Conservation (phyloP, 148 eudicot genomes). For the Fagopyrum homotropicum region DNA sequence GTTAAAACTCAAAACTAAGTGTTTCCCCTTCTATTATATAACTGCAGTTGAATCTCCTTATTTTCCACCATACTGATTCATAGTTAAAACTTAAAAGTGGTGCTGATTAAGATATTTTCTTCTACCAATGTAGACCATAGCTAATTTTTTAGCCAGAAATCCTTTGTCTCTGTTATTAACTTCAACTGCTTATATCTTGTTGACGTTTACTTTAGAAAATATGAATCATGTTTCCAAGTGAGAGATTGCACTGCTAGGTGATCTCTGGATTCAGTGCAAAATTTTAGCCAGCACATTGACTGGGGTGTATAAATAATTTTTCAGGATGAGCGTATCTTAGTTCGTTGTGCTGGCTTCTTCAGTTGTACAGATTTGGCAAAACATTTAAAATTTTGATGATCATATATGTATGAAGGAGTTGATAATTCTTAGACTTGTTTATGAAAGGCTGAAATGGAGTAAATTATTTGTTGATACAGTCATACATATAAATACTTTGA, state of each 20-base stretch:
- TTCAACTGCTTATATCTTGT: conserved; percentile 2
- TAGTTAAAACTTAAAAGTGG: too few relatives aligned
- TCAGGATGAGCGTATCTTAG: conserved; percentile 3
- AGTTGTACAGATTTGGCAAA: conserved; percentile 1
- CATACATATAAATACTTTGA: background rate
- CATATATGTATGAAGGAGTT: background rate
- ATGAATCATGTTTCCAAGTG: background rate
- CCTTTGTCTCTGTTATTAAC: background rate
- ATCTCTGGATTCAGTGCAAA: conserved; percentile 7
- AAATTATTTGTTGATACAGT: background rate
- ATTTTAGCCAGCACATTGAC: conserved; percentile 4
- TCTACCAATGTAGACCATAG: background rate
- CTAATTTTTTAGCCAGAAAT: background rate
- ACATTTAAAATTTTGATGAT: background rate
- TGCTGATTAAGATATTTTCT: background rate
- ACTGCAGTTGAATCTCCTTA: too few relatives aligned
- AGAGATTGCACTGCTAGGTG: background rate
- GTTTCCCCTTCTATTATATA: too few relatives aligned
- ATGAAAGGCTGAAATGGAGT: background rate
- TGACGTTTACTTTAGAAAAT: background rate
- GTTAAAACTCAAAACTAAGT: background rate
- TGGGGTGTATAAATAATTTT: background rate
- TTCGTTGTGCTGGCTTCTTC: background rate
- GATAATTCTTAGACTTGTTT: background rate
- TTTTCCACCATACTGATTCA: too few relatives aligned